Conservation (phyloP, 306 rosid genomes). For the Castanospermum australe region DNA sequence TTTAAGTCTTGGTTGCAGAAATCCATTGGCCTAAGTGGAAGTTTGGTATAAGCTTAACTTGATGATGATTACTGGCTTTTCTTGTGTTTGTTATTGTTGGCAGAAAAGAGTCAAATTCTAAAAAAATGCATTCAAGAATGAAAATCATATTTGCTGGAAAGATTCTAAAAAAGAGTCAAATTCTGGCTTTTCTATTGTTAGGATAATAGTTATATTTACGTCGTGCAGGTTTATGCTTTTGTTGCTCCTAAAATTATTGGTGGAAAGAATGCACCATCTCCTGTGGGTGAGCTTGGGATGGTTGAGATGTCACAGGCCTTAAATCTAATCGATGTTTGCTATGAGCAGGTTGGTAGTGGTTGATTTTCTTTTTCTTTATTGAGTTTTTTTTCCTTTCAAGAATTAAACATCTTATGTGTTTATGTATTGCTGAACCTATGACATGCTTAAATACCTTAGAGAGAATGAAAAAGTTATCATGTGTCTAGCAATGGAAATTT, state of each 20-base stretch:
- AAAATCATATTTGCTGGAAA: not conserved
- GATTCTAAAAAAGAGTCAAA: no score
- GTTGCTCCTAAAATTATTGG: conserved; percentile 98
- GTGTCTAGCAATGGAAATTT: not conserved
- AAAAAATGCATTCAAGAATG: not conserved
- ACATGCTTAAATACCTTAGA: not conserved
- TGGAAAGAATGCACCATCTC: conserved; percentile 85
- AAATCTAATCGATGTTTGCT: conserved; percentile 75
- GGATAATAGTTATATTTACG: not conserved
- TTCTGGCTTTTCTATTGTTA: no score
- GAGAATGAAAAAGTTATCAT: not conserved
- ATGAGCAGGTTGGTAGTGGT: conserved; percentile 66
- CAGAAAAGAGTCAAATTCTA: not conserved
- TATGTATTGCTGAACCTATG: not conserved
- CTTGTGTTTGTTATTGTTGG: not conserved
- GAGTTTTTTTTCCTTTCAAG: not conserved
- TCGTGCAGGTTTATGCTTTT: conserved; percentile 79
- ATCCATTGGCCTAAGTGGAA: not conserved
- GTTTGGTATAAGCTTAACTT: not conserved
- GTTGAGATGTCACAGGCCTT: conserved; percentile 98
- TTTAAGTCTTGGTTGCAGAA: not conserved
- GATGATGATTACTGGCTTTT: not conserved
- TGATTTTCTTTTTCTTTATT: not conserved
- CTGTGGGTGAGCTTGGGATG: conserved; percentile 99
- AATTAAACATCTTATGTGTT: not conserved